phyloP scores from a whole-genome alignment of 495 filamentous ascomycete genomes.

The Acidomyces sp. region DNA sequence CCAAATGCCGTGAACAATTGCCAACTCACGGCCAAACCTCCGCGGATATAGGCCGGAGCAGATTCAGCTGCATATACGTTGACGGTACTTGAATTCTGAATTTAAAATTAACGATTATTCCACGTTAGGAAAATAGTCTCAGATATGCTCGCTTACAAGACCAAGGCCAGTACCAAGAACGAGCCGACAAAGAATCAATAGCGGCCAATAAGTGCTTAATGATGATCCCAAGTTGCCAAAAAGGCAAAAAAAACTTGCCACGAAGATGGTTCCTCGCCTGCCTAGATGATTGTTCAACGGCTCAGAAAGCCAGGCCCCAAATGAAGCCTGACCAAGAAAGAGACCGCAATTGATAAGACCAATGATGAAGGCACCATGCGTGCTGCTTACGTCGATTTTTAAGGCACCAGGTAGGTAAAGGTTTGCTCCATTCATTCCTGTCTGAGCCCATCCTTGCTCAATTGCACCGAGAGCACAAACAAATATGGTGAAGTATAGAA shows the following conservation, averaged over 20 bases:
- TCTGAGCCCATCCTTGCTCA: constrained; percentile 15
- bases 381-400: neutral
- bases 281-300: constrained; percentile 13
- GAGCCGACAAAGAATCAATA: constrained; percentile 45
- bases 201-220: constrained; percentile 42
- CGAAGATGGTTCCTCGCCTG: constrained; percentile 12
- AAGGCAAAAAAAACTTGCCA: constrained; percentile 7
- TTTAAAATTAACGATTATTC: no score
- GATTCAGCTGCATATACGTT: constrained; percentile 71
- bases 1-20: constrained; percentile 18
- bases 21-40: constrained; percentile 74
- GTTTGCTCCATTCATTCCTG: constrained; percentile 17
- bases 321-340: constrained; percentile 9
- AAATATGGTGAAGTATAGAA: constrained; percentile 17
- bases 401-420: constrained; percentile 8
- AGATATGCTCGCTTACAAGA: no score
- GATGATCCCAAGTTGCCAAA: constrained; percentile 19
- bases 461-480: constrained; percentile 14
- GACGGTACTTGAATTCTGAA: constrained; percentile 34
- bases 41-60: constrained; percentile 57
- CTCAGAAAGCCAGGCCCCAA: constrained; percentile 13
- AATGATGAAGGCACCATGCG: constrained; percentile 1
- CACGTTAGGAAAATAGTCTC: no score
- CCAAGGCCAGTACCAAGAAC: constrained; percentile 27
- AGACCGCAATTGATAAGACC: constrained; percentile 16